Evolutionary conservation across 2,329 filamentous ascomycete genomes (phyloP).

Genomic region (Aspergillus sp.): DNA sequence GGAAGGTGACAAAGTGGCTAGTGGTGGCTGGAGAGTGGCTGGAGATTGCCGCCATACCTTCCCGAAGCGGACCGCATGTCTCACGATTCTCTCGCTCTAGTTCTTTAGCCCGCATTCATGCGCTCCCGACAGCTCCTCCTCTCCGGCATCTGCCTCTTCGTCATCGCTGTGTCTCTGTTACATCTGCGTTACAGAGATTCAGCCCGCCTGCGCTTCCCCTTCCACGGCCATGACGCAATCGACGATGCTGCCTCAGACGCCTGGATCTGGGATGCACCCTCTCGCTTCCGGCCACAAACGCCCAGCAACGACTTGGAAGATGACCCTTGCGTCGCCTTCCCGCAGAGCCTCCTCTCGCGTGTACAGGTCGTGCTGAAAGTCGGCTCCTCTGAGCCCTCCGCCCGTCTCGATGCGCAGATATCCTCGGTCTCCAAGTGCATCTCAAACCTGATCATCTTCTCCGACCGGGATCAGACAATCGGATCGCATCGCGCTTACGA

Average conservation of each 20-base stretch:
- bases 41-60: no score
- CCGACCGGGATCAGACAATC: conserved; percentile 41
- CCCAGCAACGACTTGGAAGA: not conserved
- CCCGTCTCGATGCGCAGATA: conserved; percentile 40
- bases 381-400: conserved; percentile 36
- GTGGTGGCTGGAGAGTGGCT: no score
- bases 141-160: no score
- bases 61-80: no score
- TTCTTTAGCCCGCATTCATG: no score
- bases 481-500: conserved; percentile 37
- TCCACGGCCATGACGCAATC: not conserved
- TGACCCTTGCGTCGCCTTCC: conserved; percentile 15
- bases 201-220: not conserved
- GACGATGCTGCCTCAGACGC: conserved; percentile 4
- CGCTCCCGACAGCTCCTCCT: no score
- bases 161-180: not conserved
- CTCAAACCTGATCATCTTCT: conserved; percentile 40
- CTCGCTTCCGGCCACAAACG: conserved; percentile 6
- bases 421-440: conserved; percentile 46
- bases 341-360: conserved; percentile 30
- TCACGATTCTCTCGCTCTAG: no score
- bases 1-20: no score
- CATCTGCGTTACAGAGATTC: not conserved
- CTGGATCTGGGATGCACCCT: conserved; percentile 16
- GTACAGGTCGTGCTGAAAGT: conserved; percentile 43